Percentiles rank a stretch among this genome's conserved stretches.
phyloP scores from a whole-genome alignment of 352 stramenopile species.

The Lagenidium giganteum region DNA sequence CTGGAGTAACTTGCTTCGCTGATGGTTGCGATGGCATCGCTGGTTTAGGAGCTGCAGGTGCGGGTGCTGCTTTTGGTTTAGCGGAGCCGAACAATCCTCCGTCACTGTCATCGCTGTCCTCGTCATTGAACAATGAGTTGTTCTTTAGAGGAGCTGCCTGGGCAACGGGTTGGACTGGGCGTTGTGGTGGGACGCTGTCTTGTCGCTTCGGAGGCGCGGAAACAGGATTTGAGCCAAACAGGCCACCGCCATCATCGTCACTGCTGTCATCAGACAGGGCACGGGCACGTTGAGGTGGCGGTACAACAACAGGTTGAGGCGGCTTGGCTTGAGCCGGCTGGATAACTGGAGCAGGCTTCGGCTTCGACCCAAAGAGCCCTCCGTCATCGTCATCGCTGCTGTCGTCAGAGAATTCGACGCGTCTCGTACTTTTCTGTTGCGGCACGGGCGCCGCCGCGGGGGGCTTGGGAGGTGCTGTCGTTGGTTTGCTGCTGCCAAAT shows the following conservation, averaged over 20 bases:
- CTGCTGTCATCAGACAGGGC: constrained; percentile 17
- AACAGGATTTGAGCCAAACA: constrained; percentile 17
- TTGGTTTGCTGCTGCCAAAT: constrained; percentile 22
- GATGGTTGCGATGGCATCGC: too few relatives aligned
- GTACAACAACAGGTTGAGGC: constrained; percentile 6
- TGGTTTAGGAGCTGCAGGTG: too few relatives aligned
- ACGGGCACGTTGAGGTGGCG: constrained; percentile 2
- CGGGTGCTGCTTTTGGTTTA: too few relatives aligned
- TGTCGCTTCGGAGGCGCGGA: neutral
- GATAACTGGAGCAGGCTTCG: constrained; percentile 8
- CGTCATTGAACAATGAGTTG: constrained; percentile 45
- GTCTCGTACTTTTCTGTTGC: constrained; percentile 23
- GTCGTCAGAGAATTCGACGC: constrained; percentile 40
- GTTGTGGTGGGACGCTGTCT: constrained; percentile 1
- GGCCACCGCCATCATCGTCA: constrained; percentile 17
- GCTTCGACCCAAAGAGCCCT: constrained; percentile 40
- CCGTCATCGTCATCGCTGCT: constrained; percentile 27
- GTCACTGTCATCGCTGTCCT: constrained; percentile 46
- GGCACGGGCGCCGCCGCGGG: neutral
- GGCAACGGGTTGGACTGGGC: constrained; percentile 15
- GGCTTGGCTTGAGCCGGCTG: constrained; percentile 2
- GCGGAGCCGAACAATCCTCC: too few relatives aligned
- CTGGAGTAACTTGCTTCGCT: too few relatives aligned
- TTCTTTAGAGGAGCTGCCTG: too few relatives aligned
- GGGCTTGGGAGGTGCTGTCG: neutral